Conservation (phyloP, 31 red algal genomes). For the Asparagopsis taxiformis region DNA sequence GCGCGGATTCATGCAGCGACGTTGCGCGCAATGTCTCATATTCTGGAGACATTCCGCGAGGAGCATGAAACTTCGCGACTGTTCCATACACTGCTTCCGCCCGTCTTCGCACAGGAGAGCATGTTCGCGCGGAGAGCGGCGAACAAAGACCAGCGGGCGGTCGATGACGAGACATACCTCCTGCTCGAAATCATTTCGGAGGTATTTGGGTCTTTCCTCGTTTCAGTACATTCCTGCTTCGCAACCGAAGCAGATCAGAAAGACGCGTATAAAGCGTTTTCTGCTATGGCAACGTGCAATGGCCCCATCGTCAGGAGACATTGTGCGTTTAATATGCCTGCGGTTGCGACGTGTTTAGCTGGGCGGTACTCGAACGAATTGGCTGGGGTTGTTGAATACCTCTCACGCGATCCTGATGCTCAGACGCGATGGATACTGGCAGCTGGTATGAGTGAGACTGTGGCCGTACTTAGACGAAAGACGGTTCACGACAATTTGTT, state of each 20-base stretch:
- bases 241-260: constrained; percentile 29
- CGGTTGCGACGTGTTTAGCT: constrained; percentile 30
- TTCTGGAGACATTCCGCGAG: constrained; percentile 42
- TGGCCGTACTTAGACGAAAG: constrained; percentile 19
- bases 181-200: constrained; percentile 79
- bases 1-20: constrained; percentile 76
- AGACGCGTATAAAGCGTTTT: constrained; percentile 63
- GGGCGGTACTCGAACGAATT: constrained; percentile 28
- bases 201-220: constrained; percentile 74
- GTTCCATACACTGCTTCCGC: constrained; percentile 48
- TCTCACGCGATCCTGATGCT: constrained; percentile 62
- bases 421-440: constrained; percentile 81
- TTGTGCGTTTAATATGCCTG: constrained; percentile 78
- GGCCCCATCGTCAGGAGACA: constrained; percentile 74
- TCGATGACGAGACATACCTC: constrained; percentile 80
- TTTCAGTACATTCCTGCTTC: constrained; percentile 10
- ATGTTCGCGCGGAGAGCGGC: constrained; percentile 25
- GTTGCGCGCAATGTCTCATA: constrained; percentile 62
- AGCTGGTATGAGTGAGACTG: constrained; percentile 72
- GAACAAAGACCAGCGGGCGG: constrained; percentile 57
- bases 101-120: constrained; percentile 51
- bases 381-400: constrained; percentile 55
- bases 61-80: constrained; percentile 21
- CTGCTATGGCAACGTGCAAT: constrained; percentile 83
- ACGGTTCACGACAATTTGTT: constrained; percentile 49